Percentiles rank a stretch among this genome's conserved stretches.
Conservation (phyloP, 2,329 filamentous ascomycete species). For the Dactylonectria estremocensis region DNA sequence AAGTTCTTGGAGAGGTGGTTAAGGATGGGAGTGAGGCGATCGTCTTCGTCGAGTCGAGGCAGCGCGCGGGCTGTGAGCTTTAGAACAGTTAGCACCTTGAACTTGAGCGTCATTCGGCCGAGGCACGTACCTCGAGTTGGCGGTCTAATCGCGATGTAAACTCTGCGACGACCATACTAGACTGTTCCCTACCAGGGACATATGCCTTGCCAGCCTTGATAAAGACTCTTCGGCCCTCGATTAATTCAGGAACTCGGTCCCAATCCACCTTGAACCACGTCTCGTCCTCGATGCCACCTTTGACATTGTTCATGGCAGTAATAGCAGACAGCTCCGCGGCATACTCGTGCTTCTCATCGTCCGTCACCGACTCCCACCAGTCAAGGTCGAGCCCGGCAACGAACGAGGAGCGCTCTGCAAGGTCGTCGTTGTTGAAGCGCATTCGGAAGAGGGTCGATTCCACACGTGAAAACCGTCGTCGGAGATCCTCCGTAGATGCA, state of each 20-base stretch:
- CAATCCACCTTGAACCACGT: slow-evolving; percentile 98
- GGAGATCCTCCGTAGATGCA: slow-evolving; percentile 89
- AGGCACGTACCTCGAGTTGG: slow-evolving; percentile 79
- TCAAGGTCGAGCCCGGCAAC: slow-evolving; percentile 83
- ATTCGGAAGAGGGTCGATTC: slow-evolving; percentile 93
- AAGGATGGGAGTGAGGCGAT: slow-evolving; percentile 81
- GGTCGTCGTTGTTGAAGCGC: slow-evolving; percentile 83
- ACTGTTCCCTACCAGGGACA: slow-evolving; percentile 88
- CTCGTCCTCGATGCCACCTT: slow-evolving; percentile 76
- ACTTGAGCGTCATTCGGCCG: neutral
- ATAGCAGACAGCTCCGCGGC: slow-evolving; percentile 73
- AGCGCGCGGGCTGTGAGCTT: slow-evolving; percentile 91
- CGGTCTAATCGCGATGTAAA: slow-evolving; percentile 86
- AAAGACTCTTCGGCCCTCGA: slow-evolving; percentile 84
- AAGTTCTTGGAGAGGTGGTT: slow-evolving; percentile 95
- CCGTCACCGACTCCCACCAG: slow-evolving; percentile 90
- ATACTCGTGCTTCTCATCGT: slow-evolving; percentile 81
- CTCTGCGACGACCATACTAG: slow-evolving; percentile 90
- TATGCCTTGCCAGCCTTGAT: slow-evolving; percentile 88
- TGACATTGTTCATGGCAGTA: slow-evolving; percentile 50
- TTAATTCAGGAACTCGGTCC: slow-evolving; percentile 91
- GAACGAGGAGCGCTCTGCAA: slow-evolving; percentile 81
- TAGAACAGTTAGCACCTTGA: slow-evolving; percentile 11
- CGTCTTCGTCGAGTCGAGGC: slow-evolving; percentile 95
- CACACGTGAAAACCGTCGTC: slow-evolving; percentile 86